Conservation (phyloP, 805 yeast genomes). For the Lipomyces sp. region DNA sequence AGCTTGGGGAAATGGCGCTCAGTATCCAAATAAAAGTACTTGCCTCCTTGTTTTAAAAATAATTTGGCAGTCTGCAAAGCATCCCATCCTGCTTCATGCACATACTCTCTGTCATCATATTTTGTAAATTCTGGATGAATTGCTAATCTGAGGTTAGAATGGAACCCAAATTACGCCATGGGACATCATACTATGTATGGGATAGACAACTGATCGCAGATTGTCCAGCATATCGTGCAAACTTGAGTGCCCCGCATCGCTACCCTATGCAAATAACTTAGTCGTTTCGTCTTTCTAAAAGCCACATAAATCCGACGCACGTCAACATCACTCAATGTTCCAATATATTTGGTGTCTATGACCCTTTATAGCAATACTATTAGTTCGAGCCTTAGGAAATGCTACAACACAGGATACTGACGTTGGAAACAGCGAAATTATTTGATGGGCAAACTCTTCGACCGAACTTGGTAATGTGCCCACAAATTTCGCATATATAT, state of each 20-base stretch:
- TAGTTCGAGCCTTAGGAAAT: neutral
- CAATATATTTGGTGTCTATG: conserved; percentile 8
- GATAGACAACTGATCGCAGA: neutral
- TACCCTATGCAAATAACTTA: neutral
- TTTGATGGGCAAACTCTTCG: neutral
- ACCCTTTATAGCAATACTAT: neutral
- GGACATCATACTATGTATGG: neutral
- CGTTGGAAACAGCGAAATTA: neutral
- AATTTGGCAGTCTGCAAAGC: conserved; percentile 8
- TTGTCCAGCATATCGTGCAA: neutral
- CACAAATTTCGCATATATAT: conserved; percentile 11
- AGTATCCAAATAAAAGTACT: neutral
- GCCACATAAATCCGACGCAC: neutral
- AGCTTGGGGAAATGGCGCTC: neutral
- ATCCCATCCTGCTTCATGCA: conserved; percentile 12
- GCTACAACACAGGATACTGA: neutral
- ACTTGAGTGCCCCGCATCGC: neutral
- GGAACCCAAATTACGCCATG: neutral
- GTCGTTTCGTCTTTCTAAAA: neutral
- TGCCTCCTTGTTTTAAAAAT: conserved; percentile 1
- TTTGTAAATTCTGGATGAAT: conserved; percentile 7
- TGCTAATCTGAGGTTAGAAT: neutral
- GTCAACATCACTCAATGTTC: conserved; percentile 6
- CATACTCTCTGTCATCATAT: conserved; percentile 1
- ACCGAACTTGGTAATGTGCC: neutral